Evolutionary conservation across 208 protist genomes (phyloP).

Genomic region (Crithidia brevicula): DNA sequence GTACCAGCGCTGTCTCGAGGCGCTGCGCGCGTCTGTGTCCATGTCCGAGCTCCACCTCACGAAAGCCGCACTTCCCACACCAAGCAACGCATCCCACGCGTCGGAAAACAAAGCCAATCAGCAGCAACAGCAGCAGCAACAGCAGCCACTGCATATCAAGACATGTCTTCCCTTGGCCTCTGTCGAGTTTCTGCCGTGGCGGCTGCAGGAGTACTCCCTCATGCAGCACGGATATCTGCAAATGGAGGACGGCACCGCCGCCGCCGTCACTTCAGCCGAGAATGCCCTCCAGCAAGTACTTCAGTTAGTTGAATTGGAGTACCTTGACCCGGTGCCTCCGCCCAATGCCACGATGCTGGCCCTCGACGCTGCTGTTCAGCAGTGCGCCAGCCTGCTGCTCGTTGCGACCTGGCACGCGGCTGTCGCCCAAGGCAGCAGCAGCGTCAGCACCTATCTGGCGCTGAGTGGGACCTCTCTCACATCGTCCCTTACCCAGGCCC

Average conservation of each 20-base stretch:
- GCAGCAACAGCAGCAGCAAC: constrained; percentile 1
- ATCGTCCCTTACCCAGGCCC: neutral
- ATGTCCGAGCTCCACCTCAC: constrained; percentile 29
- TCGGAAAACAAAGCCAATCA: neutral
- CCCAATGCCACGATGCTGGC: constrained; percentile 39
- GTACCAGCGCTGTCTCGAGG: constrained; percentile 19
- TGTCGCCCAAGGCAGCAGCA: constrained; percentile 19
- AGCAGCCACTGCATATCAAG: neutral
- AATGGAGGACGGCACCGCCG: constrained; percentile 30
- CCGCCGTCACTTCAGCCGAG: constrained; percentile 52
- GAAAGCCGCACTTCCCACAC: neutral
- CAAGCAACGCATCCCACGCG: neutral
- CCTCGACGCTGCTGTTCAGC: constrained; percentile 49
- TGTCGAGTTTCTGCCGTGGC: constrained; percentile 75
- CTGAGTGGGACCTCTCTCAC: neutral
- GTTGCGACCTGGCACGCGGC: constrained; percentile 20
- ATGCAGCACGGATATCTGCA: constrained; percentile 58
- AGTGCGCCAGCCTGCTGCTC: constrained; percentile 28
- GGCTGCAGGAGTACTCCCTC: constrained; percentile 70
- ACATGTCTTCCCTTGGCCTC: constrained; percentile 63
- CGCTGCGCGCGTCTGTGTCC: constrained; percentile 22
- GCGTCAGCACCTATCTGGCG: neutral
- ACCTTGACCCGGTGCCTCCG: constrained; percentile 70
- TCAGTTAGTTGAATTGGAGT: constrained; percentile 77
- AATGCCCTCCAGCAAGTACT: constrained; percentile 48